These are phyloP conservation scores for Diaporthe destruens DNA, from an alignment of 2,329 filamentous ascomycete species.

Conservation along the genomic window DNA sequence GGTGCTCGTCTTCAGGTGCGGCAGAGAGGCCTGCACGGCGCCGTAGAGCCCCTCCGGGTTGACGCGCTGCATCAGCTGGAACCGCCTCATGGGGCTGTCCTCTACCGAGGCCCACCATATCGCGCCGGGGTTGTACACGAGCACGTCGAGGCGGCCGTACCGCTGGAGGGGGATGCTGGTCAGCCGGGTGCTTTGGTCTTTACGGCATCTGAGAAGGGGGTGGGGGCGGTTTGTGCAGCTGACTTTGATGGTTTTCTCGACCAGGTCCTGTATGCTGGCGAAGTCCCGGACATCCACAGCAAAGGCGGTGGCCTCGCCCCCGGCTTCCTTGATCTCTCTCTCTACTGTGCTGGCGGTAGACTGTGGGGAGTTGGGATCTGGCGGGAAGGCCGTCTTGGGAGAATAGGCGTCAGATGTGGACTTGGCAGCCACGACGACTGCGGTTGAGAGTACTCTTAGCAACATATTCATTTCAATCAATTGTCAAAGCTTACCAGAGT, in stretches of 20 bases:
- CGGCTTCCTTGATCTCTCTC: constrained; percentile 76
- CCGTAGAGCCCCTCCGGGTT: constrained; percentile 84
- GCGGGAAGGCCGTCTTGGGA: constrained; percentile 72
- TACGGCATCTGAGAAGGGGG: background rate
- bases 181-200: background rate
- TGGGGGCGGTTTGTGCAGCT: background rate
- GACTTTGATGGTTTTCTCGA: constrained; percentile 67
- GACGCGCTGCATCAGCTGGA: constrained; percentile 81
- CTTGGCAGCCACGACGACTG: constrained; percentile 84
- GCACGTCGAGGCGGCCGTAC: constrained; percentile 76
- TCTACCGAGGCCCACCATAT: constrained; percentile 86
- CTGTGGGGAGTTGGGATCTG: constrained; percentile 78
- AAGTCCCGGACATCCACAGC: constrained; percentile 77
- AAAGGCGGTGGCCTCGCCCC: constrained; percentile 74
- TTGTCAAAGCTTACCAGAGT: constrained; percentile 67
- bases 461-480: background rate
- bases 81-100: constrained; percentile 80
- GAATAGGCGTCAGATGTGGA: constrained; percentile 72
- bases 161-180: constrained; percentile 49
- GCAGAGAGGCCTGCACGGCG: constrained; percentile 75
- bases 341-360: constrained; percentile 87
- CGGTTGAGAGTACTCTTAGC: background rate
- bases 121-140: constrained; percentile 87
- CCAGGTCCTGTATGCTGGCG: constrained; percentile 70
- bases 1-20: constrained; percentile 69